Conservation (phyloP, 2,329 filamentous ascomycete genomes). For the Ophiostoma perfectum region DNA sequence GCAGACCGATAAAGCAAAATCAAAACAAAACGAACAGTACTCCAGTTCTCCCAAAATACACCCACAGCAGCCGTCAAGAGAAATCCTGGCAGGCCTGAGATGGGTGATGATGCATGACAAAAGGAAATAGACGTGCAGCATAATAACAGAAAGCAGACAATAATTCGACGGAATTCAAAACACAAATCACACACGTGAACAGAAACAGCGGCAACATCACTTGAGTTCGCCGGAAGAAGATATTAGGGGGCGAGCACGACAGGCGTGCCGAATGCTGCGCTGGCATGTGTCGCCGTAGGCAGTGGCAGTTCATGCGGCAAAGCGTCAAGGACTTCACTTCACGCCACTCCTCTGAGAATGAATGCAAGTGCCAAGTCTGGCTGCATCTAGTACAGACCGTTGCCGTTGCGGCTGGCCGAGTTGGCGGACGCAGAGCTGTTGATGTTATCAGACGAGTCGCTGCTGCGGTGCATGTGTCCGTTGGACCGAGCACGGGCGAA, state of each 20-base stretch:
- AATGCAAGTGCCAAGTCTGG: too few species aligned
- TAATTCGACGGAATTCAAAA: not conserved
- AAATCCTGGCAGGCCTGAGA: not conserved
- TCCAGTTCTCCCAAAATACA: slow-evolving; percentile 14
- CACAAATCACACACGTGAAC: not conserved
- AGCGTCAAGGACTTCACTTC: too few species aligned
- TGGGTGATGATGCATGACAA: slow-evolving; percentile 12
- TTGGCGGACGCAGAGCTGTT: slow-evolving; percentile 6
- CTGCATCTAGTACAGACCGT: not conserved
- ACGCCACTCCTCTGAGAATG: not conserved
- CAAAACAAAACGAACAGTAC: slow-evolving; percentile 3
- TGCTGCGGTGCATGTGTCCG: slow-evolving; percentile 57
- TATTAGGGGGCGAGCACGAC: not conserved
- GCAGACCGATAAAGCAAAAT: not conserved
- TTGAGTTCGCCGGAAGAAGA: not conserved
- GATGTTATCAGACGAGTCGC: slow-evolving; percentile 40
- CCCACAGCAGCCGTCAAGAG: not conserved
- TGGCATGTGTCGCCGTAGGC: too few species aligned
- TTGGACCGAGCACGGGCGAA: slow-evolving; percentile 54
- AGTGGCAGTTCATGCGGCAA: too few species aligned
- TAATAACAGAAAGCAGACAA: not conserved
- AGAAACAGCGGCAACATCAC: slow-evolving; percentile 6
- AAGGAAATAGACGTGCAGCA: slow-evolving; percentile 15
- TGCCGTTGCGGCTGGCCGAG: not conserved
- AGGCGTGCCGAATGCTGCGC: too few species aligned